Evolutionary conservation across 495 filamentous ascomycete species (phyloP).

Genomic region (Penicillium coprophilum): DNA sequence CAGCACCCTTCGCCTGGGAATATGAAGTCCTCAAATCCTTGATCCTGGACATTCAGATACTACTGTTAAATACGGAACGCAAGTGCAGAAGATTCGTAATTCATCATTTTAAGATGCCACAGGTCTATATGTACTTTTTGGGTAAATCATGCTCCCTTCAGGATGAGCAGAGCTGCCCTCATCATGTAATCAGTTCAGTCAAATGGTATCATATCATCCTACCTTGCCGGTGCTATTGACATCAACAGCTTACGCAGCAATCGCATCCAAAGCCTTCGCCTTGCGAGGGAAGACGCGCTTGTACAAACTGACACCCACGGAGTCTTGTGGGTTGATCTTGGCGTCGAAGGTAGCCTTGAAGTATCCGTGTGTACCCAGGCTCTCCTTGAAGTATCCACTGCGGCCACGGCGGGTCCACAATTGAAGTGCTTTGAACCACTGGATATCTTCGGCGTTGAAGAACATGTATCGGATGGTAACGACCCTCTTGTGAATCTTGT

Average conservation of each 20-base stretch:
- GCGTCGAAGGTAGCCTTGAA: slow-evolving; percentile 99
- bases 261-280: slow-evolving; percentile 55
- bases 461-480: slow-evolving; percentile 99
- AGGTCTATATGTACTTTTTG: slow-evolving; percentile 35
- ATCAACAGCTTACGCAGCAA: slow-evolving; percentile 24
- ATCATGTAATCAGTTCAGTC: slow-evolving; percentile 29
- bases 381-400: slow-evolving; percentile 87
- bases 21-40: not conserved
- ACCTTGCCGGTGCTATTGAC: slow-evolving; percentile 11
- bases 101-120: slow-evolving; percentile 35
- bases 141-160: slow-evolving; percentile 23
- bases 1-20: not conserved
- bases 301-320: slow-evolving; percentile 87
- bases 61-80: not conserved
- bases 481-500: slow-evolving; percentile 95
- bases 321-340: slow-evolving; percentile 90
- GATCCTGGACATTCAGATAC: not conserved
- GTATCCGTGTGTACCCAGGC: slow-evolving; percentile 94
- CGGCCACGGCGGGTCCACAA: slow-evolving; percentile 91
- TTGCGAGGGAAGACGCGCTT: slow-evolving; percentile 86
- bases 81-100: slow-evolving; percentile 31
- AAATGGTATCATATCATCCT: slow-evolving; percentile 34
- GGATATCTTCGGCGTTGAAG: slow-evolving; percentile 91
- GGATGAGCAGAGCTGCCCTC: slow-evolving; percentile 17
- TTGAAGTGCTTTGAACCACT: slow-evolving; percentile 94